A percentile compares a stretch with the other conserved stretches of the same genome.
Conservation (phyloP, 352 stramenopile species). For the Phytophthora chlamydospora region DNA sequence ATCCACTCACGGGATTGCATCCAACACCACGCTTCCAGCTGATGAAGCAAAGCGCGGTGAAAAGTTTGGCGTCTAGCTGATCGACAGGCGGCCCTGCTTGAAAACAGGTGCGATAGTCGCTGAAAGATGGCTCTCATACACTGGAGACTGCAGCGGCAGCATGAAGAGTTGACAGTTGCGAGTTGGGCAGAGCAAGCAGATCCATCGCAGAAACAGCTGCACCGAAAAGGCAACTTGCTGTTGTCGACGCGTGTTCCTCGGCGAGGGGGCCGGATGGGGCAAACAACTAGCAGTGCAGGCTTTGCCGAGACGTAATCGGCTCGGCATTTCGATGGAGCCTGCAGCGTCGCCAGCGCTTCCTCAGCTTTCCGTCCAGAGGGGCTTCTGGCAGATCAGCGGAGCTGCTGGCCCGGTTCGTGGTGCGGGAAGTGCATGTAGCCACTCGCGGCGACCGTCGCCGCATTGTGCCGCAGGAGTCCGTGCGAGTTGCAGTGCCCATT, state of each 20-base stretch:
- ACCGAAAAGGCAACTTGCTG: slow-evolving; percentile 34
- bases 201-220: slow-evolving; percentile 38
- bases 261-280: slow-evolving; percentile 22
- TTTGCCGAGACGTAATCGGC: too few relatives aligned
- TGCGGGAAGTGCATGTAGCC: slow-evolving; percentile 9
- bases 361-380: slow-evolving; percentile 15
- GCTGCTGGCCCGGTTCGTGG: neutral
- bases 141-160: slow-evolving; percentile 2
- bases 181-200: slow-evolving; percentile 3
- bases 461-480: slow-evolving; percentile 5
- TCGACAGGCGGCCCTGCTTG: slow-evolving; percentile 26
- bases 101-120: slow-evolving; percentile 43
- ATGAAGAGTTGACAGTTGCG: neutral
- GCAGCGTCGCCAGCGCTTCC: neutral
- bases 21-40: too few relatives aligned
- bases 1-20: neutral
- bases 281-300: too few relatives aligned
- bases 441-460: slow-evolving; percentile 2
- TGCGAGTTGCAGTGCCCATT: neutral
- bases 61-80: slow-evolving; percentile 24
- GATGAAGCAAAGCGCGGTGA: slow-evolving; percentile 21
- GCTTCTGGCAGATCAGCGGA: slow-evolving; percentile 9
- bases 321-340: neutral
- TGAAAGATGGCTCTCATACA: slow-evolving; percentile 10
- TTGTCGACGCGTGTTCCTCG: slow-evolving; percentile 26